Evolutionary conservation across 1,284 basidiomycete species (phyloP).

Genomic region (Polyporus tsugae): DNA sequence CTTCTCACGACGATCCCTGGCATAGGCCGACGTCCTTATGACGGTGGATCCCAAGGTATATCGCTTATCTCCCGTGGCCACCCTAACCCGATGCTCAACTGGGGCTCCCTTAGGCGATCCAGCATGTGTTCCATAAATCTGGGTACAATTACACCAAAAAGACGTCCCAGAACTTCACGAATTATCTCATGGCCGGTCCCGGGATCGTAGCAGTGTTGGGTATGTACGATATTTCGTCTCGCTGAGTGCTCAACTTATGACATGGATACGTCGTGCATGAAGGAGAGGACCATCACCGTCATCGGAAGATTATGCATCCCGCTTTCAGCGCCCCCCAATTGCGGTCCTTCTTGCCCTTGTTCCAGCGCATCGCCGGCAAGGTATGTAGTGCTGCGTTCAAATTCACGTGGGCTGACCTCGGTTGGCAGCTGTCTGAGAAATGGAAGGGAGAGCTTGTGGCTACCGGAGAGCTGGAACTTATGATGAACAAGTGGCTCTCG

Average conservation of each 20-base stretch:
- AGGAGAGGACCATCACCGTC: constrained; percentile 39
- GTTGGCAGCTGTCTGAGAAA: constrained; percentile 29
- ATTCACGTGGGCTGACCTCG: background rate
- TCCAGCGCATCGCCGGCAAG: constrained; percentile 32
- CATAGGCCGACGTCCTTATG: constrained; percentile 23
- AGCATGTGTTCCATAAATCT: constrained; percentile 40
- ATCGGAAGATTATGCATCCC: constrained; percentile 43
- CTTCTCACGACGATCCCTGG: background rate
- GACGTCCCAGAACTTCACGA: constrained; percentile 22
- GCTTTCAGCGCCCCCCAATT: constrained; percentile 38
- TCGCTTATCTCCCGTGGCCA: background rate
- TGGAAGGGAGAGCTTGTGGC: constrained; percentile 30
- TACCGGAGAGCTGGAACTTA: constrained; percentile 14
- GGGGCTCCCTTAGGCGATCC: constrained; percentile 30
- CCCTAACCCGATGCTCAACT: too few relatives aligned
- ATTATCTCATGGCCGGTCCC: constrained; percentile 28
- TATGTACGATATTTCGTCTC: constrained; percentile 18
- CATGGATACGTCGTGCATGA: background rate
- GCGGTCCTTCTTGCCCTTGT: constrained; percentile 35
- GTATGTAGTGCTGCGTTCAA: constrained; percentile 10
- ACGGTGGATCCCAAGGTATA: constrained; percentile 29
- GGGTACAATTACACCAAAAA: constrained; percentile 38
- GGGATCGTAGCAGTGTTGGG: constrained; percentile 33
- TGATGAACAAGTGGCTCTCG: constrained; percentile 38
- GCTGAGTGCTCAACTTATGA: background rate